Conservation (phyloP, 2,329 filamentous ascomycete species). For the Pseudocercospora macadamiae region DNA sequence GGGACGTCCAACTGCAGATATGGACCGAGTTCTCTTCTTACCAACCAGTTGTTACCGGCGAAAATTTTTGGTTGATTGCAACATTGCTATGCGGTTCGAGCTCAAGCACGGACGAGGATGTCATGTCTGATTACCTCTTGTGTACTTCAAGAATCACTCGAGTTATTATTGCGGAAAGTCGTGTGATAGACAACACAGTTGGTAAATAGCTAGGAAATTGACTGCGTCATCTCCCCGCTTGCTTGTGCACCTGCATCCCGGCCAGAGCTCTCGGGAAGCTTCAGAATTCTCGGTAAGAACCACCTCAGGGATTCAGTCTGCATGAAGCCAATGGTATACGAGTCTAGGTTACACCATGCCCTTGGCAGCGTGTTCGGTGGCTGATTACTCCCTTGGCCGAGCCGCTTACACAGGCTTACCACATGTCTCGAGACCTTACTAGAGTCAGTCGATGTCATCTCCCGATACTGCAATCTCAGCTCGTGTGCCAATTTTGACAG, state of each 20-base stretch:
- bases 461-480: neutral
- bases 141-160: too few species aligned
- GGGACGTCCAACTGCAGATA: too few species aligned
- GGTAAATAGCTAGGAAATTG: too few species aligned
- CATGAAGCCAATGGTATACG: neutral
- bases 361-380: neutral
- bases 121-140: too few species aligned
- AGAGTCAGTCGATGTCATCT: neutral
- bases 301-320: neutral
- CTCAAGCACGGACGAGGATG: too few species aligned
- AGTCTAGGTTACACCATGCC: slow-evolving; percentile 1
- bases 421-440: neutral
- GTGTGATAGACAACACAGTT: too few species aligned
- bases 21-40: too few species aligned
- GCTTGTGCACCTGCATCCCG: neutral
- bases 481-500: neutral
- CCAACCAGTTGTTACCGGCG: too few species aligned
- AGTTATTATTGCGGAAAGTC: too few species aligned
- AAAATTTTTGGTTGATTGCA: too few species aligned
- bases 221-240: slow-evolving; percentile 1
- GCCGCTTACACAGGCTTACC: slow-evolving; percentile 1
- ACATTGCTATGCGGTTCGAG: too few species aligned
- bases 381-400: neutral
- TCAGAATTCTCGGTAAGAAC: neutral
- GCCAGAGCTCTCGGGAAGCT: slow-evolving; percentile 3